phyloP scores from a whole-genome alignment of 2,329 filamentous ascomycete species.

The Mollisia scopiformis region DNA sequence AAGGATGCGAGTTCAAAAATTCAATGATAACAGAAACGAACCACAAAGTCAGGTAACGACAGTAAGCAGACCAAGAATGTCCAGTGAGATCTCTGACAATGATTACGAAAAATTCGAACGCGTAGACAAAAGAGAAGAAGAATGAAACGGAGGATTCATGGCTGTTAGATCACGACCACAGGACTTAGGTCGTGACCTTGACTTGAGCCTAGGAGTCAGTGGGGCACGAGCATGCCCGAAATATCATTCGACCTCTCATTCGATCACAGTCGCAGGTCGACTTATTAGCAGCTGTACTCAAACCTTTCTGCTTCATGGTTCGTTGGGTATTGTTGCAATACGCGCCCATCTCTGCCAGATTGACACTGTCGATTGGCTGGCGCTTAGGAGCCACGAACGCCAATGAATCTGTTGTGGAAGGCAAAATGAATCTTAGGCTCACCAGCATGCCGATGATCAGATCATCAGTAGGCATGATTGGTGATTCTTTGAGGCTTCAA shows the following conservation, averaged over 20 bases:
- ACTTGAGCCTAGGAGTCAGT: slow-evolving; percentile 8
- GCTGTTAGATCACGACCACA: slow-evolving; percentile 20
- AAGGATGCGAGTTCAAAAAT: slow-evolving; percentile 12
- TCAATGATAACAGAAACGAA: slow-evolving; percentile 13
- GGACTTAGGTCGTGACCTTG: slow-evolving; percentile 18
- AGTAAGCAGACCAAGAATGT: slow-evolving; percentile 9
- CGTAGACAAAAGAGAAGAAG: slow-evolving; percentile 13
- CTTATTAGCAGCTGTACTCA: slow-evolving; percentile 17
- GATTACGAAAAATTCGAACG: slow-evolving; percentile 22
- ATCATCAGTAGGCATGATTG: background rate
- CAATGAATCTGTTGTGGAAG: slow-evolving; percentile 14
- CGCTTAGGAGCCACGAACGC: slow-evolving; percentile 17
- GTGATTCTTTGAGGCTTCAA: background rate
- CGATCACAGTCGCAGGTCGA: slow-evolving; percentile 30
- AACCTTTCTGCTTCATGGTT: slow-evolving; percentile 20
- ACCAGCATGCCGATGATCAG: background rate
- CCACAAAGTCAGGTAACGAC: slow-evolving; percentile 18
- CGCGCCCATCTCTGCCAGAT: slow-evolving; percentile 27
- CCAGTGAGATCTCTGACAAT: slow-evolving; percentile 22
- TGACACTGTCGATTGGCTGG: slow-evolving; percentile 14
- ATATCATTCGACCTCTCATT: slow-evolving; percentile 29
- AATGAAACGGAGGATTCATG: slow-evolving; percentile 33
- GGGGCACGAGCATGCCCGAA: slow-evolving; percentile 19
- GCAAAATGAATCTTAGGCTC: background rate
- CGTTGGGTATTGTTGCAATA: slow-evolving; percentile 31